These are phyloP conservation scores for Diplodia scrobiculata DNA, from an alignment of 2,329 filamentous ascomycete species.

Conservation along the genomic window DNA sequence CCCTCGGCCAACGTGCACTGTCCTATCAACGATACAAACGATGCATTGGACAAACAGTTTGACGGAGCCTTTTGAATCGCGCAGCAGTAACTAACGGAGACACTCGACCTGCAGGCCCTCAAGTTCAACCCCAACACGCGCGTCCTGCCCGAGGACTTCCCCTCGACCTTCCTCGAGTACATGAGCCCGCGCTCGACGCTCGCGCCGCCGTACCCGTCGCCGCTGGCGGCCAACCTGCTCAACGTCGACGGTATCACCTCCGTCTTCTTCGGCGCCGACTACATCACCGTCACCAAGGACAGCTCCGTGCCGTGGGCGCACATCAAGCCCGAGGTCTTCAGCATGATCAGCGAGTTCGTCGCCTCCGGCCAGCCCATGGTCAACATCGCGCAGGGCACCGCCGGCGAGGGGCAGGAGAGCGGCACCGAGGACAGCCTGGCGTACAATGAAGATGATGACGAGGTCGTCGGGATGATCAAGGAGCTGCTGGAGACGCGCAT, in stretches of 20 bases:
- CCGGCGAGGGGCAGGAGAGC: constrained; percentile 52
- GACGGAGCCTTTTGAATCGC: too few relatives aligned
- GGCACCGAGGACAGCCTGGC: constrained; percentile 67
- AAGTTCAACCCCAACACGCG: constrained; percentile 94
- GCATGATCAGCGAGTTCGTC: constrained; percentile 89
- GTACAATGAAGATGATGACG: constrained; percentile 87
- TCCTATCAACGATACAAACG: not conserved
- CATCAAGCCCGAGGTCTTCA: constrained; percentile 92
- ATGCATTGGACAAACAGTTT: constrained; percentile 31
- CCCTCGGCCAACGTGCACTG: not conserved
- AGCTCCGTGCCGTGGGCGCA: constrained; percentile 89
- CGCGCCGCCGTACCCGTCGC: constrained; percentile 84
- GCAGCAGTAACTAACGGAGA: not conserved
- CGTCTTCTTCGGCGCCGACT: constrained; percentile 91
- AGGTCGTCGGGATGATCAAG: constrained; percentile 98
- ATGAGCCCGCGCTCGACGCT: constrained; percentile 85
- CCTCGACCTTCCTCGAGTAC: constrained; percentile 85
- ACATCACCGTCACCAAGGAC: constrained; percentile 94
- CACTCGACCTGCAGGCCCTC: constrained; percentile 55
- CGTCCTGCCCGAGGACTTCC: constrained; percentile 73
- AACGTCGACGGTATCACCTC: constrained; percentile 92
- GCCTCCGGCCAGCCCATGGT: constrained; percentile 82
- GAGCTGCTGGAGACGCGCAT: constrained; percentile 94
- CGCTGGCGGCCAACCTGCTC: constrained; percentile 84
- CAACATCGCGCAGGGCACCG: constrained; percentile 65